Percentiles rank a stretch among this genome's conserved stretches.
These are phyloP conservation scores for Chrysanthemum seticuspe DNA, from an alignment of 129 eudicot species.

Conservation along the genomic window DNA sequence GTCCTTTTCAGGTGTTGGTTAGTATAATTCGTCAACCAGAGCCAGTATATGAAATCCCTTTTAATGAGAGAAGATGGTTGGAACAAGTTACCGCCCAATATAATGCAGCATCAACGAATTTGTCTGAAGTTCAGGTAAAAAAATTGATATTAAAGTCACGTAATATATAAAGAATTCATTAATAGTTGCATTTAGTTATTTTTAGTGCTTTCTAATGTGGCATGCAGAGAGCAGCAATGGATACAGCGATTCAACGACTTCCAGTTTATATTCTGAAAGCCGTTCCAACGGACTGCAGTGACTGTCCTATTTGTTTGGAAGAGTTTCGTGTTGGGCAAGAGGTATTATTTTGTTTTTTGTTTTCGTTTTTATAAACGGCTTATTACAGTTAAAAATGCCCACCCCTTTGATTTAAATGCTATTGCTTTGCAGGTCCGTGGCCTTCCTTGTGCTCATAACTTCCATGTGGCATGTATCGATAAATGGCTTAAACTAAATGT, in stretches of 20 bases:
- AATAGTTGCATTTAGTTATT: background rate
- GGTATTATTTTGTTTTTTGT: slow-evolving; percentile 40
- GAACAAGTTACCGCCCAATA: slow-evolving; percentile 74
- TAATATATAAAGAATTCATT: background rate
- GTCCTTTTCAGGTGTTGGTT: slow-evolving; percentile 56
- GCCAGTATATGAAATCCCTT: slow-evolving; percentile 77
- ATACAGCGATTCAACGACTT: slow-evolving; percentile 78
- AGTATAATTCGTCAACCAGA: slow-evolving; percentile 92
- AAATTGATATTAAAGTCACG: background rate
- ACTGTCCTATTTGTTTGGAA: slow-evolving; percentile 97
- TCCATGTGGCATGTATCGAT: slow-evolving; percentile 93
- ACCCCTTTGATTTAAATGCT: background rate
- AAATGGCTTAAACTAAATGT: slow-evolving; percentile 87
- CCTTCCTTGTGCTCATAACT: slow-evolving; percentile 95
- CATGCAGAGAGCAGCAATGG: slow-evolving; percentile 76
- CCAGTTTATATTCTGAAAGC: slow-evolving; percentile 81
- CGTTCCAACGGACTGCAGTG: slow-evolving; percentile 95
- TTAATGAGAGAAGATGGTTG: slow-evolving; percentile 73
- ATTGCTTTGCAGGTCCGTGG: slow-evolving; percentile 74
- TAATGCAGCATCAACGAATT: slow-evolving; percentile 29
- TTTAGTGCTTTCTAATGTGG: slow-evolving; percentile 8
- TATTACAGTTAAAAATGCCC: background rate
- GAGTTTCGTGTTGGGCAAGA: slow-evolving; percentile 86
- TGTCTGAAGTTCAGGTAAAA: no score
- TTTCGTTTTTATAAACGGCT: background rate